Evolutionary conservation across 345 rosid genomes (phyloP).

Genomic region (Noccaea caerulescens): DNA sequence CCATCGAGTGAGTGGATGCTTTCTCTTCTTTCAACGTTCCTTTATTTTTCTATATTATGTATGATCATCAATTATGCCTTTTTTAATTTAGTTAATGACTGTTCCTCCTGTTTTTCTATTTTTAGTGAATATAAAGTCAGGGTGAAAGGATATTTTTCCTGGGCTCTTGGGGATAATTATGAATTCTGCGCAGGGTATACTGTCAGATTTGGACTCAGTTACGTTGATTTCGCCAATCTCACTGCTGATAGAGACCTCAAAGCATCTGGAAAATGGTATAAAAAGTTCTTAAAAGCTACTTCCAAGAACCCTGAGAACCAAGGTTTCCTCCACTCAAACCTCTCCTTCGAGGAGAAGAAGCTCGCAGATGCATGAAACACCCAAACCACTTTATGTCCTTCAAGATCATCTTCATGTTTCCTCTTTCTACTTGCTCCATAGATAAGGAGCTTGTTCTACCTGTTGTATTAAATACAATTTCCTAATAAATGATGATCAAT

Average conservation of each 20-base stretch:
- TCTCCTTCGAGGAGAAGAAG: constrained; percentile 3
- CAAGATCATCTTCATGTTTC: constrained; percentile 26
- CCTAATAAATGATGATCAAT: too few species aligned
- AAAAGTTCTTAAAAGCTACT: not conserved
- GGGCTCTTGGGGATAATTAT: constrained; percentile 40
- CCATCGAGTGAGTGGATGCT: constrained; percentile 20
- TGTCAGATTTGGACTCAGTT: constrained; percentile 38
- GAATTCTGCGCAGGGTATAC: constrained; percentile 25
- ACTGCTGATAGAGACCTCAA: constrained; percentile 36
- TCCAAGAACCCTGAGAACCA: not conserved
- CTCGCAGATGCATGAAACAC: constrained; percentile 18
- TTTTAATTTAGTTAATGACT: not conserved
- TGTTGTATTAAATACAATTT: not conserved
- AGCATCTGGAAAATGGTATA: constrained; percentile 24
- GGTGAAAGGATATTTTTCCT: constrained; percentile 34
- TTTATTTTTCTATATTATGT: not conserved
- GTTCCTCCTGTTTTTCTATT: not conserved
- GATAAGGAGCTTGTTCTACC: constrained; percentile 8
- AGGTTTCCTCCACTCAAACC: not conserved
- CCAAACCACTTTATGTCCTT: not conserved
- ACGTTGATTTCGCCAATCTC: constrained; percentile 8
- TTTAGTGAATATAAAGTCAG: constrained; percentile 11
- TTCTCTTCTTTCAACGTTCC: not conserved
- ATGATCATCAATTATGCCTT: too few species aligned
- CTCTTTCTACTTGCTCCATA: constrained; percentile 28